A percentile compares a stretch with the other conserved stretches of the same genome.
Evolutionary conservation across 2,329 filamentous ascomycete genomes (phyloP).

Genomic region (Colletotrichum acutatum): DNA sequence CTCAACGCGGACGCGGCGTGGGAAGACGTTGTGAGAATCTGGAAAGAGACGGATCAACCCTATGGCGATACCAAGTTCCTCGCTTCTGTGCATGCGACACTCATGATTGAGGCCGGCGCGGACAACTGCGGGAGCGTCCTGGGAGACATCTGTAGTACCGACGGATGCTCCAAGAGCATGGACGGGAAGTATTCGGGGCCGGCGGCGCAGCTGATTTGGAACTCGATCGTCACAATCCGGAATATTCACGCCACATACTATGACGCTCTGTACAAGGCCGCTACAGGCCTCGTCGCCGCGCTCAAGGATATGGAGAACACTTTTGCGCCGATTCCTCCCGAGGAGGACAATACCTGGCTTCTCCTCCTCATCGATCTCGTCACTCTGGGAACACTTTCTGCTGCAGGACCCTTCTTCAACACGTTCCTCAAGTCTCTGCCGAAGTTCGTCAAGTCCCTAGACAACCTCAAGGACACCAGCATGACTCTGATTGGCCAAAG

Average conservation of each 20-base stretch:
- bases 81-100: constrained; percentile 27
- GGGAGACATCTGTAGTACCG: neutral
- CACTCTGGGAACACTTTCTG: constrained; percentile 41
- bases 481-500: constrained; percentile 41
- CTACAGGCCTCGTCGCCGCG: neutral
- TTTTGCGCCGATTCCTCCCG: constrained; percentile 43
- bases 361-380: constrained; percentile 44
- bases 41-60: constrained; percentile 32
- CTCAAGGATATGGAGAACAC: constrained; percentile 35
- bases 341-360: constrained; percentile 40
- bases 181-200: constrained; percentile 35
- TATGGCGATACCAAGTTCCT: constrained; percentile 25
- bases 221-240: constrained; percentile 41
- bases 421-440: constrained; percentile 38
- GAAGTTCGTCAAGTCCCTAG: constrained; percentile 34
- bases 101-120: neutral
- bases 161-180: constrained; percentile 12
- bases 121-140: neutral
- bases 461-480: constrained; percentile 42
- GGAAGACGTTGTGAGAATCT: constrained; percentile 40
- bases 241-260: constrained; percentile 14
- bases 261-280: neutral
- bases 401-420: constrained; percentile 43
- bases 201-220: constrained; percentile 39
- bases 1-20: constrained; percentile 41